Base-by-base conservation (phyloP, 1,284 basidiomycete genomes). In the Trichosporon asahii region DNA sequence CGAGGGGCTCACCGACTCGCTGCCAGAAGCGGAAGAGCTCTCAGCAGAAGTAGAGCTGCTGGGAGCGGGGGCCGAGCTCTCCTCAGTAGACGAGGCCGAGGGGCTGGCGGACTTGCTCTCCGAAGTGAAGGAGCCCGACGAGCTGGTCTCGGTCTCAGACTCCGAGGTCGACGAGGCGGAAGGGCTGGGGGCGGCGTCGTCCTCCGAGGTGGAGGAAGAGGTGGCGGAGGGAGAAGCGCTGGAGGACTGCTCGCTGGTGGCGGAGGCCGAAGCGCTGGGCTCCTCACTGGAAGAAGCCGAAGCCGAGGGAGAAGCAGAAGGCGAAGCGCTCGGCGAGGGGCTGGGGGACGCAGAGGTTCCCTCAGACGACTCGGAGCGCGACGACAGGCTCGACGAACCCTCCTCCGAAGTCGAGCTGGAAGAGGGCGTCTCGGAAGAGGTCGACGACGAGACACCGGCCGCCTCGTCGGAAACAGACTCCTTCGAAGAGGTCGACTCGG, bases 41-140 rank as follows among this genome's bases (percentile, higher is more conserved):
- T 55, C 25, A 44, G 66, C 27, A 21, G 57, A 67, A 21, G 21
- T 44, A 14, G 67, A 44, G 27, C 35, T 68, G 27, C 57, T 35
- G 14, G 67, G 35, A 7, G 29, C 37, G 2, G 67, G 31, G 15
- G n/a, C 67, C 25, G 67, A 44, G 14, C 29, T 53, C 31, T 37
- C 67, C 35, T 53, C n/a, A 18, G 21, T 53, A 18, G 49, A 25
- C 15, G 49, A 53, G 21, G 21, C 7, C n/a, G 49, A 53, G 11
- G 49, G 49, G 7, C 21, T 23, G 49, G 9, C 49, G 21, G n/a
- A 25, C 14, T n/a, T 21, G 49, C 49, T 53, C 49, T 53, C 9
- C 49, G 21, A 25, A 53, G 21, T 11, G 49, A 21, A 23, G 27
- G 29, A 61, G 11, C 15, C 29, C 57, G 57, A 33, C 27, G 29